A percentile compares a stretch with the other conserved stretches of the same genome.
Conservation (phyloP, 805 yeast species). For the Lipomyces yamadae region DNA sequence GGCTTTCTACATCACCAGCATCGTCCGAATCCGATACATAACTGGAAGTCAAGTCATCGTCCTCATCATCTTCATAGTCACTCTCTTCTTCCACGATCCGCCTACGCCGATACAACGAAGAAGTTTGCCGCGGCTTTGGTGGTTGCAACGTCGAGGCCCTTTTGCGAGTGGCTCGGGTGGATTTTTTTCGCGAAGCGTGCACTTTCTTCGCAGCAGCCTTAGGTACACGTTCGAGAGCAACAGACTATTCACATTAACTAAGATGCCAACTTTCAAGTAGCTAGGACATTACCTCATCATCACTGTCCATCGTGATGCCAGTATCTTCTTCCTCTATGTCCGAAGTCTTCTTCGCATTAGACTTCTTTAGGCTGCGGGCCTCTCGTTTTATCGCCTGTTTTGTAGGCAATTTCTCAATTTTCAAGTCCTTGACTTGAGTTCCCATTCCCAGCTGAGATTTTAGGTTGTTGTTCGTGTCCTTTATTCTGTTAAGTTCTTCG, state of each 20-base stretch:
- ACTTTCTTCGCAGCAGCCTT: not conserved
- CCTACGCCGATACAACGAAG: not conserved
- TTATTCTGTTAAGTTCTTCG: slow-evolving; percentile 17
- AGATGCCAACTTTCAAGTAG: not conserved
- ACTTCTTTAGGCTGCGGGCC: slow-evolving; percentile 2
- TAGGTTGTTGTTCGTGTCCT: slow-evolving; percentile 14
- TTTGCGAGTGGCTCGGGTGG: not conserved
- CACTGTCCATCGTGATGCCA: not conserved
- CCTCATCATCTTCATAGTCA: not conserved
- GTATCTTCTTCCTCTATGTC: not conserved
- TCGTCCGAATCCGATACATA: slow-evolving; percentile 6
- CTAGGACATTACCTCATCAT: slow-evolving; percentile 5
- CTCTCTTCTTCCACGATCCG: not conserved
- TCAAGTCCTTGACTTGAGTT: not conserved
- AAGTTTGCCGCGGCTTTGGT: not conserved
- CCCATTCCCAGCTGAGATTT: slow-evolving; percentile 6
- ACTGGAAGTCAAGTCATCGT: slow-evolving; percentile 2
- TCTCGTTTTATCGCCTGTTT: not conserved
- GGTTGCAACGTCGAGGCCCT: not conserved
- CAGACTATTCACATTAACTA: not conserved
- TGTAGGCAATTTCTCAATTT: not conserved
- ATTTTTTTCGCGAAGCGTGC: not conserved
- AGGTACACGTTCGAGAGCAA: not conserved
- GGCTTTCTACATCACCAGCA: not conserved
- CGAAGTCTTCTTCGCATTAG: not conserved